phyloP scores from a whole-genome alignment of 306 rosid species.

The Vachellia pachyceras region DNA sequence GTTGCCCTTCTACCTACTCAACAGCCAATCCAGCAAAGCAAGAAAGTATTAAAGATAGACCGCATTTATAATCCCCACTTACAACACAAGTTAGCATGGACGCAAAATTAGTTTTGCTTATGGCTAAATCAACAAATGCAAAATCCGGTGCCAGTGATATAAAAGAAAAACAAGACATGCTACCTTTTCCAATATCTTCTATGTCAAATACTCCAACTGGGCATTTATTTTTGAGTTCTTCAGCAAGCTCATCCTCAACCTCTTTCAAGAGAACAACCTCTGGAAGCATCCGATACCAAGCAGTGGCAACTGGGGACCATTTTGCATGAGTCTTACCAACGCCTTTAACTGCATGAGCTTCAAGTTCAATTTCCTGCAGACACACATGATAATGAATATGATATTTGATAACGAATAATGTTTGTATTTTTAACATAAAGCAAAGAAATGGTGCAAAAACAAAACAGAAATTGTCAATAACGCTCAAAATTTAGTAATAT shows the following conservation, averaged over 20 bases:
- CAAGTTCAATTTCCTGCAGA: conserved; percentile 90
- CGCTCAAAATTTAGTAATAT: not conserved
- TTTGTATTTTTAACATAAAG: not conserved
- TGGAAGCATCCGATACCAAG: conserved; percentile 99
- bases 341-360: conserved; percentile 98
- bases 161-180: conserved; percentile 22
- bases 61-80: not conserved
- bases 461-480: not conserved
- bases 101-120: conserved; percentile 17
- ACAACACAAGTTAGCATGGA: conserved; percentile 7
- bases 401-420: not conserved
- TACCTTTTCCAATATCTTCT: conserved; percentile 90
- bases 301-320: conserved; percentile 97
- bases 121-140: not conserved
- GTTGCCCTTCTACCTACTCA: conserved; percentile 74
- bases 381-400: not conserved
- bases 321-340: conserved; percentile 93
- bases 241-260: conserved; percentile 69
- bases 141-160: conserved; percentile 4
- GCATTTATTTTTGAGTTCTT: conserved; percentile 68
- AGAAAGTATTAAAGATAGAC: conserved; percentile 31
- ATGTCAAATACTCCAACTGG: conserved; percentile 84
- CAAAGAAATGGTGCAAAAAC: not conserved
- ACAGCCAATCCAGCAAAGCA: conserved; percentile 35
- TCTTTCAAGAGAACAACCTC: conserved; percentile 80